Evolutionary conservation across 2,329 filamentous ascomycete species (phyloP).

Genomic region (Geosmithia putterillii): DNA sequence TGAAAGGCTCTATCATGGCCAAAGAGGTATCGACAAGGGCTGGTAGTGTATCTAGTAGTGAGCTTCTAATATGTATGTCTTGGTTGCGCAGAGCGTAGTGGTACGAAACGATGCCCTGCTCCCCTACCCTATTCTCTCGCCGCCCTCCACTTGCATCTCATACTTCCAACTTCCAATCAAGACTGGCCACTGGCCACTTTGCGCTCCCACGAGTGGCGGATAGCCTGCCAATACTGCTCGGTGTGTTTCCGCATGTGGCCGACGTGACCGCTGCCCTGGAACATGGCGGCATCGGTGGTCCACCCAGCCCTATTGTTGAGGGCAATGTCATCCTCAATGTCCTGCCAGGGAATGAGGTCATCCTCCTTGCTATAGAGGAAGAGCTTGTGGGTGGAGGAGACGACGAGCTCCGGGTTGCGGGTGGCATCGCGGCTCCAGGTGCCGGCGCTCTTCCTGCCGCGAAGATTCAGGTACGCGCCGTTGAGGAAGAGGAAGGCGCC

Average conservation of each 20-base stretch:
- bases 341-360: conserved; percentile 39
- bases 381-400: conserved; percentile 27
- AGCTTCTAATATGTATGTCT: too few relatives aligned
- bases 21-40: too few relatives aligned
- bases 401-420: conserved; percentile 22
- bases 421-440: conserved; percentile 22
- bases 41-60: too few relatives aligned
- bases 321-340: conserved; percentile 42
- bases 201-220: conserved; percentile 15
- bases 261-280: conserved; percentile 47
- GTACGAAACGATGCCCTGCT: too few relatives aligned
- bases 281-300: conserved; percentile 33
- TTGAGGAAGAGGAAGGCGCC: conserved; percentile 25
- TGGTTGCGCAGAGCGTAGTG: too few relatives aligned
- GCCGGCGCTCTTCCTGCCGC: conserved; percentile 26
- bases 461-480: conserved; percentile 17
- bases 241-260: conserved; percentile 46
- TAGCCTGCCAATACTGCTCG: conserved; percentile 43
- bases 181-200: background rate
- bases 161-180: too few relatives aligned
- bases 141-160: too few relatives aligned
- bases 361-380: conserved; percentile 49
- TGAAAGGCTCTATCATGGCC: too few relatives aligned
- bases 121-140: too few relatives aligned
- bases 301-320: conserved; percentile 35